Base-by-base conservation (phyloP, 352 stramenopile genomes). In the Blastocystis sp. region DNA sequence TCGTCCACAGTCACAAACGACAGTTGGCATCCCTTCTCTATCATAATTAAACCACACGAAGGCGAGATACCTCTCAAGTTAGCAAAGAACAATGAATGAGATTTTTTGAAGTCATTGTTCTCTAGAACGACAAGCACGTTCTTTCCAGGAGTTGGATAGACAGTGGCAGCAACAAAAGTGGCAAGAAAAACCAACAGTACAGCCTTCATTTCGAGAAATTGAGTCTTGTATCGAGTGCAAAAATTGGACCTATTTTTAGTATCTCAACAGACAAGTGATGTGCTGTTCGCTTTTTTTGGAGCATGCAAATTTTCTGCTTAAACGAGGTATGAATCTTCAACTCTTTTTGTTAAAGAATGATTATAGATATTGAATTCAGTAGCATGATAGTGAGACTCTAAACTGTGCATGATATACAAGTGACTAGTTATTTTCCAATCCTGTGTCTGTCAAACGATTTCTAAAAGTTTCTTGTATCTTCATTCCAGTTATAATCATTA, bases 131-230 rank as follows among this genome's bases (percentile, higher is more conserved):
- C 73, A 7, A 85, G 45, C 9, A 53, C 63, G 8, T 43, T 65
- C 73, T 85, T 85, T 47, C 73, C 73, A 53, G 73, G 73, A 66
- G 16, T 41, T 20, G 73, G 43, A 26, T 53, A 24, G 6, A 43
- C 63, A 16, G 41, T 26, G 24, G 73, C n/a, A 20, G 47, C n/a
- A 69, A 55, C 53, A 69, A 68, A 26, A 7, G 73, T 55, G 9
- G 50, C 3, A 54, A 85, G n/a, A 47, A 85, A n/a, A n/a, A 62
- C 47, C 20, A 65, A 41, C 1, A 85, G 26, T 59, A 81, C 7
- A n/a, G 50, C 26, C 47, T 45, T 85, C 73, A 85, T 85, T 53
- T 39, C n/a, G 20, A 78, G 66, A 78, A 30, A 78, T 53, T 78
- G 50, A 59, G 20, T 24, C 20, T n/a, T 66, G 9, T 66, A 1